Conservation (phyloP, 164 flowering plant species). For the Litsea cubeba region DNA sequence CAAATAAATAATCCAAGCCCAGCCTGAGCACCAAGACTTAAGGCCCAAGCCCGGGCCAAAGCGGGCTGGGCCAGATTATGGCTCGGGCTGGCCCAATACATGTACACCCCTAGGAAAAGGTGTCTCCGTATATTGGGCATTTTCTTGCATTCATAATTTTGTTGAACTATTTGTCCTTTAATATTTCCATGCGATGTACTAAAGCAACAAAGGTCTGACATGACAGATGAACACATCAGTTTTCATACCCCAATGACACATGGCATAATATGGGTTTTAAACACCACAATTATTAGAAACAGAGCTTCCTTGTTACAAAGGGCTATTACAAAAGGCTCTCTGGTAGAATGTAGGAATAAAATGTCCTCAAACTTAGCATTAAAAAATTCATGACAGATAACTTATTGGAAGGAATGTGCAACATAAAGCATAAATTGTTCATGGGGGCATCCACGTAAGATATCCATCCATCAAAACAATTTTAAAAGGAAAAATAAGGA, state of each 20-base stretch:
- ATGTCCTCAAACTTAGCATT: background rate
- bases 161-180: too few relatives aligned
- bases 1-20: too few relatives aligned
- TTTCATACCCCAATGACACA: background rate
- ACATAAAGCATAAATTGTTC: background rate
- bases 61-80: too few relatives aligned
- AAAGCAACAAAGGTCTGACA: too few relatives aligned
- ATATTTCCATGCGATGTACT: too few relatives aligned
- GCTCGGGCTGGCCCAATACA: too few relatives aligned
- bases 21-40: too few relatives aligned
- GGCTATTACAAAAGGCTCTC: background rate
- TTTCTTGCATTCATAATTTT: too few relatives aligned
- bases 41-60: too few relatives aligned
- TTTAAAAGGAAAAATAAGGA: background rate
- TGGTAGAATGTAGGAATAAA: background rate
- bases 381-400: background rate
- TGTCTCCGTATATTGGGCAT: too few relatives aligned
- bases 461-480: background rate
- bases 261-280: background rate
- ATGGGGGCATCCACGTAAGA: background rate
- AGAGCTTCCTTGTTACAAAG: background rate
- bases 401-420: background rate
- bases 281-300: background rate
- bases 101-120: too few relatives aligned
- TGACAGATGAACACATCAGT: too few relatives aligned